Conservation (phyloP, 805 yeast species). For the Sugiyamaella americana region DNA sequence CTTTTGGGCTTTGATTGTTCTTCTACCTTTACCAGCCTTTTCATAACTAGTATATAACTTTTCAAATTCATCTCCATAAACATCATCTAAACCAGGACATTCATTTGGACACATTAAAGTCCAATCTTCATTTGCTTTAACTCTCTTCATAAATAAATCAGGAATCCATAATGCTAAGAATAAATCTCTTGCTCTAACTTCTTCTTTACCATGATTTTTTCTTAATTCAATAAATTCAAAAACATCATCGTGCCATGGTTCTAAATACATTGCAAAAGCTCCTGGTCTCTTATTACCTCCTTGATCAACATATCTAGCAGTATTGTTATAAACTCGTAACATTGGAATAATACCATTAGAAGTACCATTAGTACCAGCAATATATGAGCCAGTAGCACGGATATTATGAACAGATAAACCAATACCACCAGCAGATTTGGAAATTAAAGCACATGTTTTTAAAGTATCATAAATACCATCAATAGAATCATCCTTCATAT, state of each 20-base stretch:
- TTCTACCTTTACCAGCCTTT: slow-evolving; percentile 55
- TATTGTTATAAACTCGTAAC: slow-evolving; percentile 90
- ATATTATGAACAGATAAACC: slow-evolving; percentile 87
- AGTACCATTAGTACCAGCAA: slow-evolving; percentile 87
- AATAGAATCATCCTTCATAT: slow-evolving; percentile 90
- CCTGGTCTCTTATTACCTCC: slow-evolving; percentile 99
- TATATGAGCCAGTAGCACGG: slow-evolving; percentile 78
- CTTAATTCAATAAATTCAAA: slow-evolving; percentile 80
- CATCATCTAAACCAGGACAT: slow-evolving; percentile 79
- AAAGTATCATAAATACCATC: slow-evolving; percentile 91
- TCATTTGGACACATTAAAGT: slow-evolving; percentile 83
- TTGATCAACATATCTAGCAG: slow-evolving; percentile 96
- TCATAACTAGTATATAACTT: slow-evolving; percentile 68
- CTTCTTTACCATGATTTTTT: slow-evolving; percentile 94
- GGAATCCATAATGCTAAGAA: slow-evolving; percentile 94
- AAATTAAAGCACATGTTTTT: slow-evolving; percentile 81
- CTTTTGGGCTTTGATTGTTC: slow-evolving; percentile 75
- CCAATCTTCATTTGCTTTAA: slow-evolving; percentile 75
- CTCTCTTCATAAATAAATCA: slow-evolving; percentile 89
- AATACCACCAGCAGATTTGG: slow-evolving; percentile 94
- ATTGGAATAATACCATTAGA: slow-evolving; percentile 94
- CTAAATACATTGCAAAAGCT: slow-evolving; percentile 88
- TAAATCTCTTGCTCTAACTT: slow-evolving; percentile 84
- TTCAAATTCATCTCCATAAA: slow-evolving; percentile 79
- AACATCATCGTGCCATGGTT: slow-evolving; percentile 96